Evolutionary conservation across 805 yeast genomes (phyloP).

Genomic region (Myxozyma lipomycoides): DNA sequence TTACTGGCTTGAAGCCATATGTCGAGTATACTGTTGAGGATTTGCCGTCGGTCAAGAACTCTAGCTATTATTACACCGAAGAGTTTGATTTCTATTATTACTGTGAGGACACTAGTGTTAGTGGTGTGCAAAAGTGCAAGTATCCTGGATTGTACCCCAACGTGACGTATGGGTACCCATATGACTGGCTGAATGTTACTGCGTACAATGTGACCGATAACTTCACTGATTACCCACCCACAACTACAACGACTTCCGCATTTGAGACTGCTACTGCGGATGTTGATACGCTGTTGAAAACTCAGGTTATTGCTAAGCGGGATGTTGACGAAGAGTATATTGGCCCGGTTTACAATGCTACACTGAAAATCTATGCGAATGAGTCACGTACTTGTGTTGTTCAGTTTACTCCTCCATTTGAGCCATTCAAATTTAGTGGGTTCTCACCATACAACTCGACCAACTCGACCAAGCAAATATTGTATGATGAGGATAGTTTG

Average conservation of each 20-base stretch:
- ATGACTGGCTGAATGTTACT: conserved; percentile 25
- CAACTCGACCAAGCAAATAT: conserved; percentile 3
- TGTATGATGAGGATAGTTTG: conserved; percentile 3
- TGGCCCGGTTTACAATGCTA: conserved; percentile 17
- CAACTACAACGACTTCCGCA: conserved; percentile 11
- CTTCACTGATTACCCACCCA: conserved; percentile 12
- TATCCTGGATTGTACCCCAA: conserved; percentile 27
- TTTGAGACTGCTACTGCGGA: conserved; percentile 7
- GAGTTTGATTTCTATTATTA: conserved; percentile 25
- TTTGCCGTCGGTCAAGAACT: conserved; percentile 57
- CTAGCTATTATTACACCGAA: conserved; percentile 5
- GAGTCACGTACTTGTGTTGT: conserved; percentile 24
- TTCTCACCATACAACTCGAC: conserved; percentile 14
- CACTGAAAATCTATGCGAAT: conserved; percentile 23
- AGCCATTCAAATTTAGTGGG: conserved; percentile 18
- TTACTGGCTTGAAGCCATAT: conserved; percentile 50
- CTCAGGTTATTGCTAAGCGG: background rate
- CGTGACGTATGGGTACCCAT: conserved; percentile 25
- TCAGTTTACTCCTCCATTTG: conserved; percentile 25
- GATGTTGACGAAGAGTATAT: conserved; percentile 2
- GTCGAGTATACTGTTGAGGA: conserved; percentile 49
- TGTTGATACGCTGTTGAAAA: conserved; percentile 2
- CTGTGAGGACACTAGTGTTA: conserved; percentile 9
- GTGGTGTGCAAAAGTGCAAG: conserved; percentile 17
- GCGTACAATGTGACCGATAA: conserved; percentile 18